Base-by-base conservation (phyloP, 495 filamentous ascomycete species). In the Sporormia fimetaria region DNA sequence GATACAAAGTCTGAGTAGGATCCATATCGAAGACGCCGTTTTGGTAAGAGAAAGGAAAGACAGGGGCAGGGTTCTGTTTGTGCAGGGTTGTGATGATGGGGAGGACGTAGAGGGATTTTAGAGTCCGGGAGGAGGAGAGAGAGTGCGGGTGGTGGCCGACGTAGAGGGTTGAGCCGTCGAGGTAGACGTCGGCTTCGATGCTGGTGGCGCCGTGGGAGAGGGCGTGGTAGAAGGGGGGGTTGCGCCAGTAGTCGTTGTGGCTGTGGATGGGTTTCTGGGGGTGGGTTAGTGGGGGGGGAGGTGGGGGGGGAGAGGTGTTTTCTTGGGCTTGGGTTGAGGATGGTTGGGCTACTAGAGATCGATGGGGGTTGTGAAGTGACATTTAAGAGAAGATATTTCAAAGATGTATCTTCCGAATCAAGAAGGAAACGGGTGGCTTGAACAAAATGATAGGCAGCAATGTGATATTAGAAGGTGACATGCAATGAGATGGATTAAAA, bases 221-320 rank as follows among this genome's bases (percentile, higher is more conserved):
- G 2, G 56, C 62, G 1, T 54, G 49, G 27, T 58, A 60, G 47
- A 60, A 60, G 0, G 59, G 59, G 2, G 63, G 37, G 30, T 60
- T 59, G 16, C 62, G 51, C 62, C 62, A 65, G 43, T 65, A 65
- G 46, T 63, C 60, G 35, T 63, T 62, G 47, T 64, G 60, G 24
- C 49, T 52, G 35, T 62, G 59, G 20, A 64, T 50, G 3, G 55
- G 34, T 57, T 64, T 64, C 57, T 59, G 27, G 7, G 23, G 31
- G 18, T 21, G 16, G 31, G 17, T 39, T 20, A 30, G 28, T 12
- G 17, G n/a, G n/a, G n/a, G n/a, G n/a, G n/a, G n/a, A n/a, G n/a
- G n/a, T n/a, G n/a, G n/a, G n/a, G n/a, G n/a, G n/a, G n/a, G n/a
- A n/a, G n/a, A n/a, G n/a, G n/a, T n/a, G n/a, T 16, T 18, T 7